A percentile compares a stretch with the other conserved stretches of the same genome.
phyloP scores from a whole-genome alignment of 2,329 filamentous ascomycete species.

The Fusarium sp. region DNA sequence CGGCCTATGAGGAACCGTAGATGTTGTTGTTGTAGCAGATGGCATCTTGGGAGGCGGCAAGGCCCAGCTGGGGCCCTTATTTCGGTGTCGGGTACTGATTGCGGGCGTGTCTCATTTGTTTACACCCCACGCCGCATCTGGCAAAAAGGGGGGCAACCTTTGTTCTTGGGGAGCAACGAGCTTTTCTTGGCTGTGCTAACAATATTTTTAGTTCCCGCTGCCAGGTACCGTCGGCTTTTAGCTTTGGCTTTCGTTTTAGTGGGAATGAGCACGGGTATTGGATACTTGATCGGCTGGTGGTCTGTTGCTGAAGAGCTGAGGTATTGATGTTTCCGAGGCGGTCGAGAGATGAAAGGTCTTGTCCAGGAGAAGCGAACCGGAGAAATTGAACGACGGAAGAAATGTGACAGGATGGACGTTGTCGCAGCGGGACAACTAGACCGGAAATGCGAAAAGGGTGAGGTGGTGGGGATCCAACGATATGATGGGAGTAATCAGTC shows the following conservation, averaged over 20 bases:
- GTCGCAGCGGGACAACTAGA: constrained; percentile 9
- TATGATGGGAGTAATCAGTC: constrained; percentile 2
- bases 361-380: background rate
- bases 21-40: constrained; percentile 40
- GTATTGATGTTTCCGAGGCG: background rate
- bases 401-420: constrained; percentile 18
- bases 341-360: constrained; percentile 3
- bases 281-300: constrained; percentile 3
- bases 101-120: constrained; percentile 45
- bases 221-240: constrained; percentile 24
- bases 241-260: constrained; percentile 23
- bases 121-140: constrained; percentile 43
- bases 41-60: constrained; percentile 38
- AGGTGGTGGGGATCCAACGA: constrained; percentile 23
- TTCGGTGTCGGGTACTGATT: constrained; percentile 29
- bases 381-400: constrained; percentile 19
- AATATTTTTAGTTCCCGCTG: constrained; percentile 33
- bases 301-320: background rate
- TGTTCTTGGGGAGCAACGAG: constrained; percentile 31
- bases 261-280: constrained; percentile 15
- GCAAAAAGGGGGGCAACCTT: constrained; percentile 41
- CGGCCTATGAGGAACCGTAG: constrained; percentile 27
- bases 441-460: constrained; percentile 6
- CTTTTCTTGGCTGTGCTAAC: constrained; percentile 14
- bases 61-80: constrained; percentile 39